Conservation (phyloP, 78 protist species). For the Dictyostelium firmibasis region DNA sequence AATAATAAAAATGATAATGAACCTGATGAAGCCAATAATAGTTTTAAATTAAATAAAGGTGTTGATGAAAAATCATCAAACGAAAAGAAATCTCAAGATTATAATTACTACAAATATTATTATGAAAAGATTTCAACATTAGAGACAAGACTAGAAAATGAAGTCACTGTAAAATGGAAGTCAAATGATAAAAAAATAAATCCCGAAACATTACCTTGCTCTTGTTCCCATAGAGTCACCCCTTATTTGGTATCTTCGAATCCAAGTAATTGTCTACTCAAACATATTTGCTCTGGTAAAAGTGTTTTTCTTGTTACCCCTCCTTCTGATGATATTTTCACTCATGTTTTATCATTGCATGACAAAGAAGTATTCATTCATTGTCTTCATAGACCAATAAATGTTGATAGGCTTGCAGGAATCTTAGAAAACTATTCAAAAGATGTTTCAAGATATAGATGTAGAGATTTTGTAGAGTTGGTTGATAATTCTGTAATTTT, state of each 20-base stretch:
- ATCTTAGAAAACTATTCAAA: conserved; percentile 23
- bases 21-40: neutral
- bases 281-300: conserved; percentile 43
- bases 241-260: conserved; percentile 20
- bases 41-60: neutral
- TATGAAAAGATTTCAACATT: conserved; percentile 6
- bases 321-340: neutral
- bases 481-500: neutral
- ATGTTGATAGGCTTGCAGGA: neutral
- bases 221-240: conserved; percentile 27
- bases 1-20: neutral
- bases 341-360: conserved; percentile 35
- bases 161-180: conserved; percentile 29
- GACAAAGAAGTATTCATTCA: conserved; percentile 37
- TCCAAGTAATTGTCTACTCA: conserved; percentile 46
- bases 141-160: neutral
- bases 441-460: conserved; percentile 24
- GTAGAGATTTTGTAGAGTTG: conserved; percentile 13
- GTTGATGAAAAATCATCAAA: neutral
- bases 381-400: conserved; percentile 44
- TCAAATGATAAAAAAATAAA: conserved; percentile 22
- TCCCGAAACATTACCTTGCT: conserved; percentile 11
- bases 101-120: neutral
- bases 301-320: conserved; percentile 32
- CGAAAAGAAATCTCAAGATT: neutral